Conservation (phyloP, 345 rosid genomes). For the Capsella bursapastoris region DNA sequence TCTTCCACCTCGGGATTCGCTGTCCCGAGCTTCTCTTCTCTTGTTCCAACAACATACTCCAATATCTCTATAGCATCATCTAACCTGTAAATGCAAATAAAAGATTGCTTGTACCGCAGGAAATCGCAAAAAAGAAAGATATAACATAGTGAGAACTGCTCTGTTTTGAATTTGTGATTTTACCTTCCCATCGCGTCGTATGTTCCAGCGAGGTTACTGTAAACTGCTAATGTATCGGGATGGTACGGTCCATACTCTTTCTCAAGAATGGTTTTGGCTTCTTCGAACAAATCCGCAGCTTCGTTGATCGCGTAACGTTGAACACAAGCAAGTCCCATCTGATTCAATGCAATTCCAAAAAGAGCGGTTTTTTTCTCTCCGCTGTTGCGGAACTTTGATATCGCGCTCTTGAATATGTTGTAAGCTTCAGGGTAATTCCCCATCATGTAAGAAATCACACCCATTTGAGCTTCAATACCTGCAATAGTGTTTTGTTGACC, state of each 20-base stretch:
- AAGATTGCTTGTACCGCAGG: slow-evolving; percentile 1
- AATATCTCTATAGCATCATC: slow-evolving; percentile 91
- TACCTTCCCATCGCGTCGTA: slow-evolving; percentile 99
- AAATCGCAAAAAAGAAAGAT: neutral
- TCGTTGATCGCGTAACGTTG: slow-evolving; percentile 75
- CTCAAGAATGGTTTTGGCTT: slow-evolving; percentile 81
- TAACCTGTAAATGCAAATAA: slow-evolving; percentile 53
- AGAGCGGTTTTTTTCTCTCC: slow-evolving; percentile 82
- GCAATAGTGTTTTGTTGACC: slow-evolving; percentile 81
- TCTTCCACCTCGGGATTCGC: slow-evolving; percentile 90
- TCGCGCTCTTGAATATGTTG: slow-evolving; percentile 62
- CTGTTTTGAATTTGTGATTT: neutral
- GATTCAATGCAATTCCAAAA: slow-evolving; percentile 86
- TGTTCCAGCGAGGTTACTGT: slow-evolving; percentile 94
- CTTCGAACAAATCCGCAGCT: slow-evolving; percentile 90
- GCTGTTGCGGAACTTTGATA: slow-evolving; percentile 67
- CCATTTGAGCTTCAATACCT: slow-evolving; percentile 93
- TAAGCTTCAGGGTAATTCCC: slow-evolving; percentile 77
- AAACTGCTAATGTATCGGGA: slow-evolving; percentile 87
- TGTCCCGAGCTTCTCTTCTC: slow-evolving; percentile 97
- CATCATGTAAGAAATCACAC: slow-evolving; percentile 88
- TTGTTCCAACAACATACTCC: slow-evolving; percentile 81
- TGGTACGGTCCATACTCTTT: slow-evolving; percentile 92
- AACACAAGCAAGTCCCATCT: slow-evolving; percentile 88
- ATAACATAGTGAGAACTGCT: neutral